phyloP scores from a whole-genome alignment of 148 eudicot species.

The Nepenthes gracilis region DNA sequence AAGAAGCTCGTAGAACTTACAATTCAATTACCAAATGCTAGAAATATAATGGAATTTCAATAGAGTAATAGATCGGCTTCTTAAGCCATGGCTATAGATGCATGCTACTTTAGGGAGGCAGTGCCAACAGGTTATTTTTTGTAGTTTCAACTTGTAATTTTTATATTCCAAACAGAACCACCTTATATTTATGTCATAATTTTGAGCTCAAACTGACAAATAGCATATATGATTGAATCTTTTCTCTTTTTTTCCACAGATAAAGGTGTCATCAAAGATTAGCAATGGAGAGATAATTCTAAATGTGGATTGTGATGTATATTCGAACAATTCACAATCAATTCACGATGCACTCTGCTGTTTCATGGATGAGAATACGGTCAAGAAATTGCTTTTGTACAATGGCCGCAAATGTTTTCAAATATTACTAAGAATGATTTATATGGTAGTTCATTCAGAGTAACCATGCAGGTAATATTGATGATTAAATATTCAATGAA shows the following conservation, averaged over 20 bases:
- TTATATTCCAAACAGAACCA: no score
- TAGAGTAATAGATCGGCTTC: no score
- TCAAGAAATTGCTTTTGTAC: constrained; percentile 65
- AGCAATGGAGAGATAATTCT: constrained; percentile 66
- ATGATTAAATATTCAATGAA: neutral
- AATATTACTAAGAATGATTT: constrained; percentile 61
- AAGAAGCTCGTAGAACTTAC: no score
- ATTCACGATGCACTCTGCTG: constrained; percentile 70
- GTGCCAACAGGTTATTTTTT: no score
- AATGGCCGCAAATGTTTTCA: constrained; percentile 53
- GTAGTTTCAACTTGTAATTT: no score
- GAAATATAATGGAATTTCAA: no score
- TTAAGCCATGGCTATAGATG: no score
- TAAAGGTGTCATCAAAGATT: constrained; percentile 69
- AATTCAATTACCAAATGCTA: no score
- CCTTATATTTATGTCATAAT: no score
- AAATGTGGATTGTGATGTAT: constrained; percentile 84
- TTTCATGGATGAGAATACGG: constrained; percentile 73
- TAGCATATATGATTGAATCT: no score
- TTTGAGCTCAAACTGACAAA: no score
- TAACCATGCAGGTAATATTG: constrained; percentile 24
- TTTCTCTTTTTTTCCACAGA: neutral
- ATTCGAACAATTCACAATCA: constrained; percentile 51
- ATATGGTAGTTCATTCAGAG: constrained; percentile 30
- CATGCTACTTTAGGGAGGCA: no score